A percentile compares a stretch with the other conserved stretches of the same genome.
Conservation (phyloP, 345 rosid genomes). For the Lumnitzera racemosa region DNA sequence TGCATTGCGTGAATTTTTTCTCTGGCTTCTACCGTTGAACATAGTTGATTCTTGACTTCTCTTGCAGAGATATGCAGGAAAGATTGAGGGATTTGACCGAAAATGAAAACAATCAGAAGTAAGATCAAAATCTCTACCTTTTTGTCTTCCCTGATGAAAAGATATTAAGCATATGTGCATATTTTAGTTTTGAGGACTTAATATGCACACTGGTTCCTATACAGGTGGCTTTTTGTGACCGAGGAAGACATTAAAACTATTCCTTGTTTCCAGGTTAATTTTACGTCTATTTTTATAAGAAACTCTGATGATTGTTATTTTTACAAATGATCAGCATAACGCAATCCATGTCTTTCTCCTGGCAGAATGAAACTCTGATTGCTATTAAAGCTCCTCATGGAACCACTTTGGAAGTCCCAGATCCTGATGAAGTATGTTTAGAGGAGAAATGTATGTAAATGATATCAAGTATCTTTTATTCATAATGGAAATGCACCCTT, state of each 20-base stretch:
- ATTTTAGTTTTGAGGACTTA: background rate
- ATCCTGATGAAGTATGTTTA: conserved; percentile 80
- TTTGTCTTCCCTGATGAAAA: background rate
- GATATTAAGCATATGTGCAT: background rate
- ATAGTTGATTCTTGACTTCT: conserved; percentile 28
- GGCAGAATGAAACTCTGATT: conserved; percentile 88
- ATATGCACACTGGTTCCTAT: conserved; percentile 14
- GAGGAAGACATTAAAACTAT: conserved; percentile 84
- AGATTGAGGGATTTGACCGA: conserved; percentile 68
- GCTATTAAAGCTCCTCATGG: conserved; percentile 99
- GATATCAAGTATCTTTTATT: background rate
- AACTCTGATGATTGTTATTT: conserved; percentile 5
- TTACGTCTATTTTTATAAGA: conserved; percentile 6
- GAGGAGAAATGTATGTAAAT: conserved; percentile 1
- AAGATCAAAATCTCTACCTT: conserved; percentile 16
- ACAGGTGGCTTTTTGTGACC: conserved; percentile 84
- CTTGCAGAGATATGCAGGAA: conserved; percentile 76
- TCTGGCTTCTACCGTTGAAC: conserved; percentile 13
- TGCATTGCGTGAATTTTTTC: conserved; percentile 12
- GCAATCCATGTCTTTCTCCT: conserved; percentile 3
- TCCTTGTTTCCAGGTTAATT: conserved; percentile 67
- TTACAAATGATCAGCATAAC: conserved; percentile 9
- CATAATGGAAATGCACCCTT: conserved; percentile 20
- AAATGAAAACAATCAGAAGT: conserved; percentile 76
- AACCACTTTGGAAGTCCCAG: conserved; percentile 93